Percentiles rank a stretch among this genome's conserved stretches.
phyloP scores from a whole-genome alignment of 2,329 filamentous ascomycete species.

The Scytalidium sp. region DNA sequence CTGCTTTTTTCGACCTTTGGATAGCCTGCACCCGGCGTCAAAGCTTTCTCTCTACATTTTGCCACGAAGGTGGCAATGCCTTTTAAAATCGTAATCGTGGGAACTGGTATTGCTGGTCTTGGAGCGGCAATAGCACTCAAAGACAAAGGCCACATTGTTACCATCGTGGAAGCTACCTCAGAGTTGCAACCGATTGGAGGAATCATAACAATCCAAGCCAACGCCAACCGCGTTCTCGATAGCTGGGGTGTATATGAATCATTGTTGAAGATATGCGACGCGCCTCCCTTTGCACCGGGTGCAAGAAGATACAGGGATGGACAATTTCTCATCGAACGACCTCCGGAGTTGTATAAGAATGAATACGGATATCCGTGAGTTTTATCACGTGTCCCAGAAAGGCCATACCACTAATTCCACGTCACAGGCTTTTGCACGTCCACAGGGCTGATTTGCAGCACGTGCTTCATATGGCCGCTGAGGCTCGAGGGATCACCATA shows the following conservation, averaged over 20 bases:
- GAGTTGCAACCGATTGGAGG: conserved; percentile 9
- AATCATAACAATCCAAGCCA: conserved; percentile 7
- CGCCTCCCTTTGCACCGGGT: conserved; percentile 1
- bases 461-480: conserved; percentile 6
- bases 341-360: conserved; percentile 6
- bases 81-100: conserved; percentile 24
- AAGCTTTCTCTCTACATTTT: too few species aligned
- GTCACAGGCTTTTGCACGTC: background rate
- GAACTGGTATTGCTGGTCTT: conserved; percentile 30
- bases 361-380: conserved; percentile 4
- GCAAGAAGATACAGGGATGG: conserved; percentile 3
- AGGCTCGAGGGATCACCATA: conserved; percentile 4
- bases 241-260: conserved; percentile 4
- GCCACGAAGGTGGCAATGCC: too few species aligned
- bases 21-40: too few species aligned
- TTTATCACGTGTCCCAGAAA: too few species aligned
- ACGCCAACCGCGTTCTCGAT: conserved; percentile 7
- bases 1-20: too few species aligned
- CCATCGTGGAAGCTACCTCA: conserved; percentile 18
- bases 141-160: conserved; percentile 23
- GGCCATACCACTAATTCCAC: too few species aligned
- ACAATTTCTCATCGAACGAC: background rate
- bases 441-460: conserved; percentile 7
- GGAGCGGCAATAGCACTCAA: conserved; percentile 25
- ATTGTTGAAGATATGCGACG: too few species aligned